Evolutionary conservation across 2,329 filamentous ascomycete species (phyloP), one percentile per base, ranked within the genome.

Genomic region (Lecanicillium sp.): DNA sequence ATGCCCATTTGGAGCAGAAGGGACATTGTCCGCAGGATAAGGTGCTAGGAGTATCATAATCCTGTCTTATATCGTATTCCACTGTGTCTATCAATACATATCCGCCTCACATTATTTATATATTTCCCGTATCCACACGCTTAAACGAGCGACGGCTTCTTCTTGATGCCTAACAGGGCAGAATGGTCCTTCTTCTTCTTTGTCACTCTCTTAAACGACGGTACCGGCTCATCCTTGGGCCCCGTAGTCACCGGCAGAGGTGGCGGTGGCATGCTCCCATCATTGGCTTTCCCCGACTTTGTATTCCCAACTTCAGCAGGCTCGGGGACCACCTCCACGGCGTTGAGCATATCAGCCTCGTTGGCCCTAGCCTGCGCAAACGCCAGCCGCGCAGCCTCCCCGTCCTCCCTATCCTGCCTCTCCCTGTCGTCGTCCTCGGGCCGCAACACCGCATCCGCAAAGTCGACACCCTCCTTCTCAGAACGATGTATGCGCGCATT

Each of bases 111-210:
- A n/a, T n/a, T n/a, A n/a, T n/a, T n/a, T n/a, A n/a, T n/a, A n/a
- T n/a, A n/a, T n/a, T n/a, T n/a, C n/a, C n/a, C n/a, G 11, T 25
- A 6, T 25, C 22, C 6, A 7, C 22, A 25, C 22, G n/a, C 31
- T 60, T 54, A 80, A 4, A 78, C 71, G 14, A 81, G 53, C 1
- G 73, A 67, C 13, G 72, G 66, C 62, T 88, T 90, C 71, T 87
- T 92, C 69, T 95, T 96, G 52, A 96, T 89, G 1, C 89, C 88
- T 35, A 95, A 61, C 17, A 81, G 66, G 12, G 82, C 79, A 1
- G 79, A 68, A 41, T 84, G 75, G 43, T 92, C 80, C 61, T 92
- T 94, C 66, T 95, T 97, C 65, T 87, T 83, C 66, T 94, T 95
- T 35, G 82, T 71, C 31, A 79, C 76, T 44, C 84, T 72, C 59